Conservation (phyloP, 2,329 filamentous ascomycete genomes). For the Diaporthe citrichinensis region DNA sequence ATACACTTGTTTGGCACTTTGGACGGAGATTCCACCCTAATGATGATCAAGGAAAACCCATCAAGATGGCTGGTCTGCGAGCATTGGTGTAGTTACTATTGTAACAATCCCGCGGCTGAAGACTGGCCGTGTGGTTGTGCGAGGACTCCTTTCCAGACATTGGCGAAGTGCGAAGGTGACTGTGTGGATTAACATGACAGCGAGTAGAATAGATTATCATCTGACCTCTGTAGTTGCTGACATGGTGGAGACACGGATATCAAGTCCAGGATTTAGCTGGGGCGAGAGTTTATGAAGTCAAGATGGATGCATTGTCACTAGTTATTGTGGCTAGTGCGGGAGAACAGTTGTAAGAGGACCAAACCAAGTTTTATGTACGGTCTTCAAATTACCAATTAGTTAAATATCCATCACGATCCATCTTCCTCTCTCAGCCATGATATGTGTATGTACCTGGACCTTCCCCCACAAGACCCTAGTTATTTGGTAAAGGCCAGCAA, state of each 20-base stretch:
- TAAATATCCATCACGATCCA: neutral
- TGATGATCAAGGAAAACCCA: neutral
- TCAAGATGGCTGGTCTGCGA: conserved; percentile 1
- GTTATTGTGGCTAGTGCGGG: neutral
- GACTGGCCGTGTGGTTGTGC: neutral
- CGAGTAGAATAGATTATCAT: no score
- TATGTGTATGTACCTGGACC: neutral
- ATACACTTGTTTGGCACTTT: neutral
- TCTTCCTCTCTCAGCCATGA: no score
- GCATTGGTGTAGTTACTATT: neutral
- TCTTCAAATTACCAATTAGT: neutral
- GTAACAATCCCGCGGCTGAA: neutral
- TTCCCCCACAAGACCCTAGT: no score
- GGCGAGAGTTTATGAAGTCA: neutral
- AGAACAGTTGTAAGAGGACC: neutral
- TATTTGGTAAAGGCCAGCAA: no score
- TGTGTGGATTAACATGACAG: neutral
- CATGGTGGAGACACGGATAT: neutral
- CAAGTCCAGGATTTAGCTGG: neutral
- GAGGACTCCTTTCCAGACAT: neutral
- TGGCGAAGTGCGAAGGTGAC: neutral
- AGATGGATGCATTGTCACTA: neutral
- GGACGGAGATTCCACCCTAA: neutral
- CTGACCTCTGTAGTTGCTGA: neutral
- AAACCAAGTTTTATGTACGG: neutral